Base-by-base conservation (phyloP, 345 rosid species). In the Dipteronia sinensis region DNA sequence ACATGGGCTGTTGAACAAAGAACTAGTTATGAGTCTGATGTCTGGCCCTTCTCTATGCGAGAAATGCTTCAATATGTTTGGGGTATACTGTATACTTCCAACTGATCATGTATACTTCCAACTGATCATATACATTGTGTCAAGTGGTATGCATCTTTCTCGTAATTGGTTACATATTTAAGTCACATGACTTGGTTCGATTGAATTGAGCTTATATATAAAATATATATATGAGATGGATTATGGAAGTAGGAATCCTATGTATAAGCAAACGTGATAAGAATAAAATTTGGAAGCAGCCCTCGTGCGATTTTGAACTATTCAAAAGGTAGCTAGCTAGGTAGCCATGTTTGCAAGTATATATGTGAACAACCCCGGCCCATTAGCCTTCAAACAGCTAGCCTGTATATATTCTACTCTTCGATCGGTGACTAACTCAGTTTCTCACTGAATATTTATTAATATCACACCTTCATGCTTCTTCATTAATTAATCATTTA, bases 331-430 rank as follows among this genome's bases (percentile, higher is more conserved):
- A 34, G 38, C 38, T 34, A 34, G 27, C 8, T 20, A 71, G 58
- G 63, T 63, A 68, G 10, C 77, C 79, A 69, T 79, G 83, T 74
- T 79, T n/a, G 76, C 64, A 71, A 77, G 79, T n/a, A n/a, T n/a
- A n/a, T n/a, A n/a, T n/a, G 77, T 78, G 76, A 77, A 71, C 82
- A 77, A 74, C 27, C n/a, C n/a, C n/a, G n/a, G n/a, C 11, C 78
- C 40, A 66, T 59, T 15, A 23, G 66, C 72, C 31, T 27, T n/a
- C 34, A 70, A 65, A 79, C 72, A 67, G 73, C 62, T 27, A 27
- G n/a, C n/a, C n/a, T 79, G 80, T 65, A 64, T 51, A 38, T 49
- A 12, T 49, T 49, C 55, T 15, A 3, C 73, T 71, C 61, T 20
- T 67, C 55, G 82, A 58, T 53, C 73, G 71, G 81, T 20, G 66